Conservation (phyloP, 192 early-diverging fungal genomes). For the Umbelopsis sp. region DNA sequence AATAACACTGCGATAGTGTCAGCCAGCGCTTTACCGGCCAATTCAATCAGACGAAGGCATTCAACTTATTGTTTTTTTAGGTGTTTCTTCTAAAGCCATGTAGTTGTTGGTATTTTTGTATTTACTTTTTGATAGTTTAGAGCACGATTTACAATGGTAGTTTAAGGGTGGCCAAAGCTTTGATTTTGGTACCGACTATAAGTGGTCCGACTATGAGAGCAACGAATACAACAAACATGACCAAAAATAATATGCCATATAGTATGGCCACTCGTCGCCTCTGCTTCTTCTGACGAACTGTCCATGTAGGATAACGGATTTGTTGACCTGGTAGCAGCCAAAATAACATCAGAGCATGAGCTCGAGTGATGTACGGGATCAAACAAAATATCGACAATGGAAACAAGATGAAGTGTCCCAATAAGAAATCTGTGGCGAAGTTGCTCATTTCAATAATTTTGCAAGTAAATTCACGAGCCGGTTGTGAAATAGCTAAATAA, state of each 20-base stretch:
- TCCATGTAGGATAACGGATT: slow-evolving; percentile 75
- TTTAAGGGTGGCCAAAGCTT: slow-evolving; percentile 1
- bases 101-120: too few species aligned
- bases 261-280: slow-evolving; percentile 64
- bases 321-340: slow-evolving; percentile 83
- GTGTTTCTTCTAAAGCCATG: too few species aligned
- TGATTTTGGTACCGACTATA: slow-evolving; percentile 35
- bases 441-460: slow-evolving; percentile 85
- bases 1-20: too few species aligned
- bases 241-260: slow-evolving; percentile 71
- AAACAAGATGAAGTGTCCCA: slow-evolving; percentile 78
- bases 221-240: slow-evolving; percentile 64
- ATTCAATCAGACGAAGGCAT: too few species aligned
- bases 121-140: not conserved
- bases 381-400: slow-evolving; percentile 71
- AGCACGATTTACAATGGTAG: slow-evolving; percentile 7
- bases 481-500: slow-evolving; percentile 63
- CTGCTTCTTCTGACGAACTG: slow-evolving; percentile 63
- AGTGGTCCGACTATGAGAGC: slow-evolving; percentile 67
- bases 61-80: too few species aligned
- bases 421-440: slow-evolving; percentile 79
- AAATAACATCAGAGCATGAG: slow-evolving; percentile 82
- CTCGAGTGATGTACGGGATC: slow-evolving; percentile 72
- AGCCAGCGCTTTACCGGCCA: too few species aligned
- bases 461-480: slow-evolving; percentile 79